phyloP scores from a whole-genome alignment of 1,284 basidiomycete genomes.

The Flammula alnicola region DNA sequence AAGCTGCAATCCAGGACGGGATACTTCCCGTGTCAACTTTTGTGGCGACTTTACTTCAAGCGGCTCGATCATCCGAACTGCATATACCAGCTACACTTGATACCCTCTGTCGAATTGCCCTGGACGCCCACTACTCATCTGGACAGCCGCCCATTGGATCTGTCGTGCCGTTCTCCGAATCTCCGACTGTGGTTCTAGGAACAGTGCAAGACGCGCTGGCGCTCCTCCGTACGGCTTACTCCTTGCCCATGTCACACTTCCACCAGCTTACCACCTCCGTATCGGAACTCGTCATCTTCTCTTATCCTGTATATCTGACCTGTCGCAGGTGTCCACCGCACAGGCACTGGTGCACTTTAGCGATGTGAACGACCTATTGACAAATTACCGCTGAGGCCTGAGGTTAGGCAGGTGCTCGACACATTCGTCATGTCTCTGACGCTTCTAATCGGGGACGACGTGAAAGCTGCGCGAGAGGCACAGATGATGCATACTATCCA shows the following conservation, averaged over 20 bases:
- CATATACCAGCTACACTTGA: constrained; percentile 69
- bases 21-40: constrained; percentile 62
- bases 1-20: constrained; percentile 56
- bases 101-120: constrained; percentile 64
- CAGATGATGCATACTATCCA: constrained; percentile 71
- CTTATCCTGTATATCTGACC: constrained; percentile 59
- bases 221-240: constrained; percentile 59
- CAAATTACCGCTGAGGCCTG: constrained; percentile 50
- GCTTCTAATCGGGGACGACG: constrained; percentile 66
- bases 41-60: constrained; percentile 56
- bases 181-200: constrained; percentile 50
- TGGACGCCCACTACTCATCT: constrained; percentile 64
- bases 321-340: constrained; percentile 60
- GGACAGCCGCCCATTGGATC: constrained; percentile 57
- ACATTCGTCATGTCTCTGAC: constrained; percentile 61
- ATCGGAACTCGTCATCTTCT: constrained; percentile 65
- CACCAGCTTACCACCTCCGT: constrained; percentile 63
- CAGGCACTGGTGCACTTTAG: constrained; percentile 60
- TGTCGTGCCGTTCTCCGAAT: constrained; percentile 52
- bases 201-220: constrained; percentile 64
- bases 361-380: constrained; percentile 60
- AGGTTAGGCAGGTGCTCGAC: constrained; percentile 62
- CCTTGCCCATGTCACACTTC: constrained; percentile 61
- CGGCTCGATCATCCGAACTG: constrained; percentile 54
- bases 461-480: constrained; percentile 65